Percentiles rank a stretch among this genome's conserved stretches.
These are phyloP conservation scores for Diplosphaera chodatii DNA, from an alignment of 139 green algal genomes.

Conservation along the genomic window DNA sequence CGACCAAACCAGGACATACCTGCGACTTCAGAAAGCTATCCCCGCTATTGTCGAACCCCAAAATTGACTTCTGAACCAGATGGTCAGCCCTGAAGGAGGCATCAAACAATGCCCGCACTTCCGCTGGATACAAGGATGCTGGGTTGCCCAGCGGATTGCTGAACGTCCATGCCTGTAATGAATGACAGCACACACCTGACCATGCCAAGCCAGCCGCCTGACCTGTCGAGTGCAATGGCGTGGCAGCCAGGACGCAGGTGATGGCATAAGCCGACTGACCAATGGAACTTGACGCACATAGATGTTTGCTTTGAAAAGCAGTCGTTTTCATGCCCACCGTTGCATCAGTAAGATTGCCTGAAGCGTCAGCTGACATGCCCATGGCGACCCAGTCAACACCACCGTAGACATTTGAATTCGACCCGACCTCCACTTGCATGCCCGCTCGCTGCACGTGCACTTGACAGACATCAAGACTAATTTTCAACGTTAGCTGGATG, in stretches of 20 bases:
- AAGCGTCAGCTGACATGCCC: slow-evolving; percentile 16
- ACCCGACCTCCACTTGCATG: background rate
- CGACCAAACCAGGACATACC: too few species aligned
- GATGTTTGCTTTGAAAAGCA: too few species aligned
- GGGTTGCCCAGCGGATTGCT: slow-evolving; percentile 22
- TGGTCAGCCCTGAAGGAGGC: slow-evolving; percentile 14
- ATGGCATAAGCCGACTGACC: too few species aligned
- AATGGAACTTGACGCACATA: too few species aligned
- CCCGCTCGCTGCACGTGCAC: background rate
- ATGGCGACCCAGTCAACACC: slow-evolving; percentile 22
- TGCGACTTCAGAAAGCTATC: background rate
- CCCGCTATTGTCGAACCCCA: slow-evolving; percentile 14
- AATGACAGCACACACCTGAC: too few species aligned
- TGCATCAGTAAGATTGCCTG: slow-evolving; percentile 13
- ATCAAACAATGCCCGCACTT: slow-evolving; percentile 23
- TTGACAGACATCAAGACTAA: too few species aligned
- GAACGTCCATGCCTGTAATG: slow-evolving; percentile 5
- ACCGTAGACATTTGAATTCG: slow-evolving; percentile 15
- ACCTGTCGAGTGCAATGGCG: too few species aligned
- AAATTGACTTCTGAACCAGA: slow-evolving; percentile 13
- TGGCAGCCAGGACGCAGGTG: too few species aligned
- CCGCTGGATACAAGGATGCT: slow-evolving; percentile 19
- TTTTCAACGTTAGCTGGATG: too few species aligned
- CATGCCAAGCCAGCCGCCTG: too few species aligned
- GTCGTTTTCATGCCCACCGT: background rate